Base-by-base conservation (phyloP, 2,329 filamentous ascomycete species). In the Tolypocladium amazonense region DNA sequence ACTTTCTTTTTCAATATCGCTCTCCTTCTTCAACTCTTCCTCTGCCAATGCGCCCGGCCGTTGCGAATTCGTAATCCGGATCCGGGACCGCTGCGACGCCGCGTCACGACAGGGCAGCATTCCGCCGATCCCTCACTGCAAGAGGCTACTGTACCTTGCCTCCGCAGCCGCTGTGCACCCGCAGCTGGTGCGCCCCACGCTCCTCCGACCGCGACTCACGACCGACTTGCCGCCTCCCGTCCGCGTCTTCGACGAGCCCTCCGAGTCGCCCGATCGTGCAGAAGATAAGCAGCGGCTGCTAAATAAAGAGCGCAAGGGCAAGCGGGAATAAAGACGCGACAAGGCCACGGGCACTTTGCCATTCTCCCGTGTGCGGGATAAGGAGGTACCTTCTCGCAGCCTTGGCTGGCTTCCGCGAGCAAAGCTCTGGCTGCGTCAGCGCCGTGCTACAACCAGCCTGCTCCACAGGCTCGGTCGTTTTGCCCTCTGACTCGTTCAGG, bases 51-150 rank as follows among this genome's bases (percentile, higher is more conserved):
- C 47, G 20, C 47, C 14, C 9, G 27, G 30, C 1, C 30, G 15
- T 33, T 33, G 7, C 47, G 50, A 3, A 23, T 6, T 30, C 47
- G 50, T 15, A 35, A 23, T 14, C 50, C 50, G 50, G n/a, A 33
- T 35, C 30, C 50, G 47, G 30, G 50, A 27, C 38, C 54, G 33
- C 54, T 33, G 54, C 38, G 38, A 43, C 38, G 38, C 47, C 57
- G 57, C 27, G 47, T 35, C 33, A 45, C 57, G 37, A 55, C 57
- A 43, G 57, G 47, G 47, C 27, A 27, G 25, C 56, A 20, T 18
- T 15, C 45, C 47, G 47, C 62, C 56, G 59, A 59, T 59, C 59
- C 47, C 23, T 43, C 50, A 11, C 6, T 33, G 43, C 47, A 23
- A 55, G 54, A 56, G 55, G 39, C 55, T 39, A n/a, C 35, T 37